These are phyloP conservation scores for Solanum acaule DNA, from an alignment of 257 asterid genomes.

Conservation along the genomic window DNA sequence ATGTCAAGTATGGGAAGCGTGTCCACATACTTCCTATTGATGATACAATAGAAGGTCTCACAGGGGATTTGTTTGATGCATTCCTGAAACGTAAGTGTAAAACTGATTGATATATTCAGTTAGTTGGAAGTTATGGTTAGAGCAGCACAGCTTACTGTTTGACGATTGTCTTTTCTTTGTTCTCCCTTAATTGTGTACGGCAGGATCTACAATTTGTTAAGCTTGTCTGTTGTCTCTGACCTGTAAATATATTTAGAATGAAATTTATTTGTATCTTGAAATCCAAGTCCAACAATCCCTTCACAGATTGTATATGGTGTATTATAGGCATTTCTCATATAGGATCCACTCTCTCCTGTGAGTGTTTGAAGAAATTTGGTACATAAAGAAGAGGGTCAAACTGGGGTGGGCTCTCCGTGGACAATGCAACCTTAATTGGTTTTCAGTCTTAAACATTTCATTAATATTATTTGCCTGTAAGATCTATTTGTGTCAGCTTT, in stretches of 20 bases:
- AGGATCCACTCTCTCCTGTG: neutral
- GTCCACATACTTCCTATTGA: constrained; percentile 37
- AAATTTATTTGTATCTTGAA: neutral
- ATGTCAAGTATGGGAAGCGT: constrained; percentile 35
- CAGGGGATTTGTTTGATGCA: constrained; percentile 36
- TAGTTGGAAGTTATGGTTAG: neutral
- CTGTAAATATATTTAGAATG: neutral
- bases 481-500: neutral
- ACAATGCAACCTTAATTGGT: neutral
- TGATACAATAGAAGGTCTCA: constrained; percentile 43
- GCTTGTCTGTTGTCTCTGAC: neutral
- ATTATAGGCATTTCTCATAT: neutral
- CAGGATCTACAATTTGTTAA: neutral
- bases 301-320: neutral
- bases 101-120: neutral
- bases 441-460: neutral
- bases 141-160: neutral
- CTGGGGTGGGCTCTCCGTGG: neutral
- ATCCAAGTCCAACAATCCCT: neutral
- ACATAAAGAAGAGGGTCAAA: neutral
- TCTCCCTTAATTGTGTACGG: neutral
- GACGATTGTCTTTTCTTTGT: neutral
- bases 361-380: neutral
- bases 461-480: neutral
- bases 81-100: constrained; percentile 30